Conservation (phyloP, 225 moss, liverwort and hornwort genomes). For the Bryoerythrophyllum caledonicum region DNA sequence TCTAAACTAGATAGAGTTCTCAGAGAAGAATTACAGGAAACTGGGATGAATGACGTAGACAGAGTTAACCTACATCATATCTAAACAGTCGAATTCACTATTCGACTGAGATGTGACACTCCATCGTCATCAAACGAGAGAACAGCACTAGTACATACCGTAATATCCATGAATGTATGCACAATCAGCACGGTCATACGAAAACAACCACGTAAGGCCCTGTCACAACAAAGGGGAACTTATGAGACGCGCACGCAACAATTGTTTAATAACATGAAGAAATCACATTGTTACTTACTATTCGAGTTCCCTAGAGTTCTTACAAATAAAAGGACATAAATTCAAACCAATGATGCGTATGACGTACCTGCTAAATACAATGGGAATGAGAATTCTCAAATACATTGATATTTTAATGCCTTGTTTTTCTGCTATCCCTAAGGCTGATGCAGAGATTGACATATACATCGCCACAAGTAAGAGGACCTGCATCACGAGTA, state of each 20-base stretch:
- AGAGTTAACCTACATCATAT: slow-evolving; percentile 3
- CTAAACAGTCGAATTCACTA: slow-evolving; percentile 8
- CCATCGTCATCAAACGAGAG: neutral
- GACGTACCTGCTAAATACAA: slow-evolving; percentile 66
- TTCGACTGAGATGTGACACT: neutral
- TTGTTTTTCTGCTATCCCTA: slow-evolving; percentile 43
- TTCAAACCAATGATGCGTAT: slow-evolving; percentile 4
- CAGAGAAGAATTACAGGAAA: neutral
- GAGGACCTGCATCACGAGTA: slow-evolving; percentile 39
- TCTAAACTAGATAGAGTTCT: neutral
- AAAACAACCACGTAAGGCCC: slow-evolving; percentile 70
- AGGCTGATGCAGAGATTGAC: slow-evolving; percentile 39
- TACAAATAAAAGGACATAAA: slow-evolving; percentile 1
- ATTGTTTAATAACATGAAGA: neutral
- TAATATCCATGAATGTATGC: slow-evolving; percentile 60
- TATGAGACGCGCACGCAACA: neutral
- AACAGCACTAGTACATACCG: slow-evolving; percentile 40
- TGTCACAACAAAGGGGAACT: slow-evolving; percentile 20
- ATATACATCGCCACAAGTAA: slow-evolving; percentile 41
- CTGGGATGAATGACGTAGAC: neutral
- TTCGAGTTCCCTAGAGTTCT: neutral
- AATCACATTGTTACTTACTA: slow-evolving; percentile 11
- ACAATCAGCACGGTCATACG: slow-evolving; percentile 62
- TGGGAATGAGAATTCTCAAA: slow-evolving; percentile 60
- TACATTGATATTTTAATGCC: slow-evolving; percentile 54